Evolutionary conservation across 1,139 yeast species (phyloP).

Genomic region (Geotrichum restrictum): DNA sequence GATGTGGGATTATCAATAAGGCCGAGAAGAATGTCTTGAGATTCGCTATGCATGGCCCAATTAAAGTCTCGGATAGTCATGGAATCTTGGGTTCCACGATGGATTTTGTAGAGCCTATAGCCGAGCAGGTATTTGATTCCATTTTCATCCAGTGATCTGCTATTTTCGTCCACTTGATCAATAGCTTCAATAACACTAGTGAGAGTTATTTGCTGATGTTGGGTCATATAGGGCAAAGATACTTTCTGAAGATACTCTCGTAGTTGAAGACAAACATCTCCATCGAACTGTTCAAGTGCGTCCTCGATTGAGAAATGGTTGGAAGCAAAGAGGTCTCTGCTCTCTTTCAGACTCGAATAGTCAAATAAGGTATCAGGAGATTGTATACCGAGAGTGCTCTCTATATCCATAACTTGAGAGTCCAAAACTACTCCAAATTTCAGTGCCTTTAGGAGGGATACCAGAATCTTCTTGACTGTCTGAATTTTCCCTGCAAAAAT

Average conservation of each 20-base stretch:
- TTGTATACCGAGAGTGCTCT: slow-evolving; percentile 27
- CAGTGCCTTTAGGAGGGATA: slow-evolving; percentile 50
- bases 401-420: slow-evolving; percentile 31
- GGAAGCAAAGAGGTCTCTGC: slow-evolving; percentile 17
- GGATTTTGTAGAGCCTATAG: slow-evolving; percentile 61
- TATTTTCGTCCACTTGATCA: slow-evolving; percentile 49
- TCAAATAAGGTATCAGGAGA: slow-evolving; percentile 18
- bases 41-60: slow-evolving; percentile 85
- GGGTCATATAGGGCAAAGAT: slow-evolving; percentile 73
- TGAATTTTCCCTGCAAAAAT: slow-evolving; percentile 59
- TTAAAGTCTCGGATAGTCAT: slow-evolving; percentile 75
- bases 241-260: slow-evolving; percentile 58
- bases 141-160: slow-evolving; percentile 59
- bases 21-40: slow-evolving; percentile 61
- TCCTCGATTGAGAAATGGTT: slow-evolving; percentile 33
- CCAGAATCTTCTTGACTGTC: slow-evolving; percentile 56
- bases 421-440: slow-evolving; percentile 45
- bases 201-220: slow-evolving; percentile 87
- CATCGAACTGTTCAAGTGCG: slow-evolving; percentile 46
- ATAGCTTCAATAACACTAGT: slow-evolving; percentile 65
- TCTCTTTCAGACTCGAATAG: slow-evolving; percentile 6
- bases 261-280: slow-evolving; percentile 48
- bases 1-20: slow-evolving; percentile 46
- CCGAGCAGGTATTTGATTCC: slow-evolving; percentile 73
- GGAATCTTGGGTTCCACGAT: slow-evolving; percentile 45